These are phyloP conservation scores for Apophysomyces variabilis DNA, from an alignment of 371 early-diverging fungal species.

Conservation along the genomic window DNA sequence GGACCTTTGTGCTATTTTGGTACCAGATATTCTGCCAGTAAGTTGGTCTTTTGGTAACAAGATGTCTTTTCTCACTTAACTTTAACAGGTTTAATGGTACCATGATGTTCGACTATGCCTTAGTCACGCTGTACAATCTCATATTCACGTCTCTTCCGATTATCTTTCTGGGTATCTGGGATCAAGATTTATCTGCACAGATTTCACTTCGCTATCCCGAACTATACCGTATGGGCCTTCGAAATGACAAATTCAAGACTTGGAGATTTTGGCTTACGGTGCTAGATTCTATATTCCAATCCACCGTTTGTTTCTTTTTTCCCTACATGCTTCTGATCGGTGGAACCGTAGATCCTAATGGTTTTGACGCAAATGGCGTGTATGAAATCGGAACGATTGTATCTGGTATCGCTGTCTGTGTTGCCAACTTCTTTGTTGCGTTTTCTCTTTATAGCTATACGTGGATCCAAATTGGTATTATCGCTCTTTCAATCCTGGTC, in stretches of 20 bases:
- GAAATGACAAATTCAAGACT: slow-evolving; percentile 79
- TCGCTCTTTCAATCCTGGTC: slow-evolving; percentile 55
- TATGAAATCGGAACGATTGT: slow-evolving; percentile 81
- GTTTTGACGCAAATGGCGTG: slow-evolving; percentile 64
- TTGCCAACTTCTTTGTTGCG: slow-evolving; percentile 82
- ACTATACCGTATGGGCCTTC: slow-evolving; percentile 86
- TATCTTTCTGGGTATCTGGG: slow-evolving; percentile 83
- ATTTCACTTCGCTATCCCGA: slow-evolving; percentile 81
- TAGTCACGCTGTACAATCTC: slow-evolving; percentile 76
- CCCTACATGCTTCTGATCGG: slow-evolving; percentile 58
- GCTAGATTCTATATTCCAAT: slow-evolving; percentile 88
- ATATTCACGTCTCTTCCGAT: slow-evolving; percentile 77
- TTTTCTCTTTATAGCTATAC: slow-evolving; percentile 80
- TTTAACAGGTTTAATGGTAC: slow-evolving; percentile 44
- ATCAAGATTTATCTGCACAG: slow-evolving; percentile 84
- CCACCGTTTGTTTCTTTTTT: slow-evolving; percentile 80
- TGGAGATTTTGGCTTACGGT: slow-evolving; percentile 86
- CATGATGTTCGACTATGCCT: slow-evolving; percentile 80
- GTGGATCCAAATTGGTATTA: slow-evolving; percentile 68
- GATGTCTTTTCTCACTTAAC: background rate
- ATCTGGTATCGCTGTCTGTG: slow-evolving; percentile 73
- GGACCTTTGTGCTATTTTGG: slow-evolving; percentile 81
- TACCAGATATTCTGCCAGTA: slow-evolving; percentile 80
- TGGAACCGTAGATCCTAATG: slow-evolving; percentile 52
- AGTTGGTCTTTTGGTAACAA: slow-evolving; percentile 14